Percentiles rank a stretch among this genome's conserved stretches.
These are phyloP conservation scores for Achaetomium macrosporum DNA, from an alignment of 2,329 filamentous ascomycete species.

Conservation along the genomic window DNA sequence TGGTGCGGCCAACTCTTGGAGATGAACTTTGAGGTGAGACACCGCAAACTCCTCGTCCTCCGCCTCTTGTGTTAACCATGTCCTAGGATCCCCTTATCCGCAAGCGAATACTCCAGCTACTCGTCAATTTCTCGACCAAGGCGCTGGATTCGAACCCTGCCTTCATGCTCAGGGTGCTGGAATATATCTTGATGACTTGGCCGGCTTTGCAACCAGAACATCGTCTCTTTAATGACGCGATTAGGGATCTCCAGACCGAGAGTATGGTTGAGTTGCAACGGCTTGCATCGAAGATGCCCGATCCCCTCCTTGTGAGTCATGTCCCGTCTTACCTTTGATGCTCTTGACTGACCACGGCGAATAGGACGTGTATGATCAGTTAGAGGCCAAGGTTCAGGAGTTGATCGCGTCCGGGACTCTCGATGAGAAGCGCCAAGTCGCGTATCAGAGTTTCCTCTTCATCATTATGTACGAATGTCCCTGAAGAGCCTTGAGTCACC, in stretches of 20 bases:
- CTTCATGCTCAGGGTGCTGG: constrained; percentile 84
- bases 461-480: constrained; percentile 69
- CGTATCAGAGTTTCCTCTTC: constrained; percentile 85
- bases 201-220: constrained; percentile 66
- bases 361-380: constrained; percentile 75
- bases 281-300: constrained; percentile 82
- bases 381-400: constrained; percentile 77
- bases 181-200: constrained; percentile 83
- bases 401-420: constrained; percentile 65
- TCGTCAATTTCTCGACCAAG: constrained; percentile 78
- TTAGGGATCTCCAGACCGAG: constrained; percentile 80
- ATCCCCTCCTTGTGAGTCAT: constrained; percentile 67
- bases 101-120: constrained; percentile 73
- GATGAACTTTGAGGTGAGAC: constrained; percentile 58
- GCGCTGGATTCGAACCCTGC: constrained; percentile 69
- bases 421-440: constrained; percentile 78
- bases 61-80: constrained; percentile 17
- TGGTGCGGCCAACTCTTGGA: constrained; percentile 70
- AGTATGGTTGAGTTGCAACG: constrained; percentile 84
- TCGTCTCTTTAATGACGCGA: constrained; percentile 73
- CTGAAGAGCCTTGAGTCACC: constrained; percentile 22
- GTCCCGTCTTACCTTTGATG: not conserved
- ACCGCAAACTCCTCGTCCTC: not conserved
- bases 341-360: constrained; percentile 19
- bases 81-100: constrained; percentile 70